These are phyloP conservation scores for Amanita brunnescens DNA, from an alignment of 768 basidiomycete species.

Conservation along the genomic window DNA sequence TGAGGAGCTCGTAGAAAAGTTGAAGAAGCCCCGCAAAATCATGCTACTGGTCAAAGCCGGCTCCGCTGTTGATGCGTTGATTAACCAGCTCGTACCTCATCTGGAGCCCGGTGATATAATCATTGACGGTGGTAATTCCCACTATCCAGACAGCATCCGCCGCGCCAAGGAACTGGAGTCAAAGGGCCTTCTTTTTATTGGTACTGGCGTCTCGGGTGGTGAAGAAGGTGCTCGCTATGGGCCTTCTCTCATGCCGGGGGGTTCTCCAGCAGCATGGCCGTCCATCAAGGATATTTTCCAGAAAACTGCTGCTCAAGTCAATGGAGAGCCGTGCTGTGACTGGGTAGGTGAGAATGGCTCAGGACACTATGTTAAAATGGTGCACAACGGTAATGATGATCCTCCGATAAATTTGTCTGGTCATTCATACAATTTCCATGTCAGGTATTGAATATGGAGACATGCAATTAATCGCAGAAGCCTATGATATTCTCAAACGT, in stretches of 20 bases:
- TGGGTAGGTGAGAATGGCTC: constrained; percentile 97
- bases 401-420: constrained; percentile 8
- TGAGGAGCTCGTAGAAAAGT: constrained; percentile 83
- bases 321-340: constrained; percentile 97
- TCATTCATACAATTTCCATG: constrained; percentile 8
- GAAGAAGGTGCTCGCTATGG: constrained; percentile 98
- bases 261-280: constrained; percentile 90
- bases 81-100: constrained; percentile 76
- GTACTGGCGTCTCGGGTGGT: constrained; percentile 98
- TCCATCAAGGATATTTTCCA: constrained; percentile 98
- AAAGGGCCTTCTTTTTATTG: constrained; percentile 95
- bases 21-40: constrained; percentile 94
- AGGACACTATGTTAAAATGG: constrained; percentile 99
- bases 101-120: constrained; percentile 97
- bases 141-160: constrained; percentile 97
- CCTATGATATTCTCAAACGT: constrained; percentile 97
- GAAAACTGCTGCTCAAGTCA: constrained; percentile 89
- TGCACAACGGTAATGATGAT: constrained; percentile 72
- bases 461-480: constrained; percentile 99
- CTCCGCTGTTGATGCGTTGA: constrained; percentile 92
- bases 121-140: constrained; percentile 99
- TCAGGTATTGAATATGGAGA: constrained; percentile 98
- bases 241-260: constrained; percentile 99
- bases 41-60: constrained; percentile 99
- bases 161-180: constrained; percentile 87